phyloP scores from a whole-genome alignment of 768 basidiomycete genomes.

The Cantharellus cinnabarinus region DNA sequence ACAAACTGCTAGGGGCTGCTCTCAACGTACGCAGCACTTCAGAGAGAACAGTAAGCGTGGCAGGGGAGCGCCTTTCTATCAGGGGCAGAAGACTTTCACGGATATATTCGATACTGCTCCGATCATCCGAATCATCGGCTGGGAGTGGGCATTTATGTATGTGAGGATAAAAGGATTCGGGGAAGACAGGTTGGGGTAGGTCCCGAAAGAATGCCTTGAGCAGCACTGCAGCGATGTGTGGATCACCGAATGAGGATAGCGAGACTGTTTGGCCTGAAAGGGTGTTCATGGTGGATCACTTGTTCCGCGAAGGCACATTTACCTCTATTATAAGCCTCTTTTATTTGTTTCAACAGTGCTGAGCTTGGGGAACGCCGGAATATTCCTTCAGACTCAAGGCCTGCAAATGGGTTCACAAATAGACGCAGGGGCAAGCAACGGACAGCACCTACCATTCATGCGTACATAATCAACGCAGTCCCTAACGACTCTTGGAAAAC shows the following conservation, averaged over 20 bases:
- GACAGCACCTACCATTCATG: slow-evolving; percentile 24
- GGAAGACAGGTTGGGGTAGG: slow-evolving; percentile 59
- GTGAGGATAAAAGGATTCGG: slow-evolving; percentile 41
- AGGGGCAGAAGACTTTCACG: slow-evolving; percentile 46
- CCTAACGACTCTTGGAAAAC: slow-evolving; percentile 59
- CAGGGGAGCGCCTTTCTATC: slow-evolving; percentile 16
- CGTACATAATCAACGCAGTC: slow-evolving; percentile 56
- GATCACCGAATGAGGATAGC: slow-evolving; percentile 52
- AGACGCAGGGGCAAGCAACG: not conserved
- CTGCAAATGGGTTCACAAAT: slow-evolving; percentile 14
- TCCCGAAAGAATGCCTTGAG: slow-evolving; percentile 74
- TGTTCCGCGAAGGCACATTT: not conserved
- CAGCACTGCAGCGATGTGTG: slow-evolving; percentile 64
- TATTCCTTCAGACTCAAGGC: slow-evolving; percentile 50
- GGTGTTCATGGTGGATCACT: no score
- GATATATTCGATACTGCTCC: slow-evolving; percentile 41
- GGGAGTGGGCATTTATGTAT: slow-evolving; percentile 49
- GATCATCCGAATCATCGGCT: slow-evolving; percentile 31
- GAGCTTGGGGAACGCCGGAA: slow-evolving; percentile 70
- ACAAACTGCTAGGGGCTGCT: not conserved
- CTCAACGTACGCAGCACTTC: slow-evolving; percentile 35
- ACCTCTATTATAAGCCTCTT: slow-evolving; percentile 76
- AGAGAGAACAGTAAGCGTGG: slow-evolving; percentile 37
- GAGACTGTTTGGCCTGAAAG: slow-evolving; percentile 53
- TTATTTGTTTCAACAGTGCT: slow-evolving; percentile 44